A percentile compares a stretch with the other conserved stretches of the same genome.
Evolutionary conservation across 2,329 filamentous ascomycete species (phyloP).

Genomic region (Fusarium devonianum): DNA sequence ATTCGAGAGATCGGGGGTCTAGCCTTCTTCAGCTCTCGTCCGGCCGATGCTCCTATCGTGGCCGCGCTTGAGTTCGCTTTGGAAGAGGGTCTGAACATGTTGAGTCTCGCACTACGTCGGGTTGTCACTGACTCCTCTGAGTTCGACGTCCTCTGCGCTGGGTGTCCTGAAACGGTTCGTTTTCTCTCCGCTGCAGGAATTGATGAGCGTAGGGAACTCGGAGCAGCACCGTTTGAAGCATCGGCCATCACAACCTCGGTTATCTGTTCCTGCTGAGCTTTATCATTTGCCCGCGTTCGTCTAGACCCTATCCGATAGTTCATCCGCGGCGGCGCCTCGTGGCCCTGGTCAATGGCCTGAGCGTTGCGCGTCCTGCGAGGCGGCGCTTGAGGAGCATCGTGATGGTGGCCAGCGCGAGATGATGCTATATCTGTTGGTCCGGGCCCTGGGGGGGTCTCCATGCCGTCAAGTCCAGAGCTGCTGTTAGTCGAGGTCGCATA

Average conservation of each 20-base stretch:
- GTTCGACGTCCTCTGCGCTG: constrained; percentile 60
- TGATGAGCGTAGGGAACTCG: constrained; percentile 49
- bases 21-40: constrained; percentile 81
- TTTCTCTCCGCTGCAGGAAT: constrained; percentile 73
- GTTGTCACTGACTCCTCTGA: constrained; percentile 65
- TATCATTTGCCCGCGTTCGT: constrained; percentile 50
- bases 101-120: constrained; percentile 74
- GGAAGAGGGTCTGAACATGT: constrained; percentile 72
- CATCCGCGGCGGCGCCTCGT: constrained; percentile 70
- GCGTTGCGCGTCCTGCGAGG: constrained; percentile 61
- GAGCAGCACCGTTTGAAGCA: constrained; percentile 45
- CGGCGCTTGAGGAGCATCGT: constrained; percentile 62
- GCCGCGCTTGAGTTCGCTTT: constrained; percentile 67
- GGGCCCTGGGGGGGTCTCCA: constrained; percentile 65
- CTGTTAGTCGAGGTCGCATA: constrained; percentile 50
- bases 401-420: constrained; percentile 36
- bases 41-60: constrained; percentile 64
- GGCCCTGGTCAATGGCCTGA: constrained; percentile 58
- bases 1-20: constrained; percentile 74
- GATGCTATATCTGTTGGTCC: constrained; percentile 31
- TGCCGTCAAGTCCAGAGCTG: constrained; percentile 57
- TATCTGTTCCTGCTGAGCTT: constrained; percentile 42
- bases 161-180: constrained; percentile 89
- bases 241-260: constrained; percentile 54
- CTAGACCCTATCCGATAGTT: constrained; percentile 62